Base-by-base conservation (phyloP, 2,329 filamentous ascomycete species). In the Ascomycota sp. region DNA sequence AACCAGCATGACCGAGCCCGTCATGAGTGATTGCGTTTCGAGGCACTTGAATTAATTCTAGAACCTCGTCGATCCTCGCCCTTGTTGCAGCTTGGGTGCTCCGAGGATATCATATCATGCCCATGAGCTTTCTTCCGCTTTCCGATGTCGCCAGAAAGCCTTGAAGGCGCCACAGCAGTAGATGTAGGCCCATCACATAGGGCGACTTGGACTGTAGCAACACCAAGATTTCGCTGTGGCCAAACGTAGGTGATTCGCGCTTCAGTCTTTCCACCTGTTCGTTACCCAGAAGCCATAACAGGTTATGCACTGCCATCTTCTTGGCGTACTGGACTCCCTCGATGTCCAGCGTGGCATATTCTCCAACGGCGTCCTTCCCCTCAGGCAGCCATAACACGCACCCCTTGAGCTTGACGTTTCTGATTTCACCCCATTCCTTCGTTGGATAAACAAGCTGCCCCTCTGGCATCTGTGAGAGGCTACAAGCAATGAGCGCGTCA, bases 161-260 rank as follows among this genome's bases (percentile, higher is more conserved):
- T 38, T 73, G 64, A 7, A 75, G 45, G 39, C 61, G 64, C 69
- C 69, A 74, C 7, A 74, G 52, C 35, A 59, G 53, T 35, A 59
- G 36, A 46, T 69, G 64, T 31, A 69, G 33, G 10, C 54, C 47
- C 16, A 56, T 45, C 7, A 60, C 63, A 28, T 53, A 49, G 31
- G 41, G 39, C 43, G 51, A 41, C 50, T 53, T 38, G 50, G 53
- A 46, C 28, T 47, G 44, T 32, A 44, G 50, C 35, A 68, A 42
- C 38, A 69, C 50, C 34, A 60, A 54, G 13, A 63, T 47, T 7
- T 48, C 53, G 2, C 53, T 53, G 1, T 57, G 46, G 3, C 41
- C 43, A 16, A 63, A 54, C 16, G 53, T 37, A 1, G 36, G 28
- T 1, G 55, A 47, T 24, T 52, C 46, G 1, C 44, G 26, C 32